Percentiles rank a stretch among this genome's conserved stretches.
Conservation (phyloP, 176 grass and related monocot species). For the Musa troglodytarum region DNA sequence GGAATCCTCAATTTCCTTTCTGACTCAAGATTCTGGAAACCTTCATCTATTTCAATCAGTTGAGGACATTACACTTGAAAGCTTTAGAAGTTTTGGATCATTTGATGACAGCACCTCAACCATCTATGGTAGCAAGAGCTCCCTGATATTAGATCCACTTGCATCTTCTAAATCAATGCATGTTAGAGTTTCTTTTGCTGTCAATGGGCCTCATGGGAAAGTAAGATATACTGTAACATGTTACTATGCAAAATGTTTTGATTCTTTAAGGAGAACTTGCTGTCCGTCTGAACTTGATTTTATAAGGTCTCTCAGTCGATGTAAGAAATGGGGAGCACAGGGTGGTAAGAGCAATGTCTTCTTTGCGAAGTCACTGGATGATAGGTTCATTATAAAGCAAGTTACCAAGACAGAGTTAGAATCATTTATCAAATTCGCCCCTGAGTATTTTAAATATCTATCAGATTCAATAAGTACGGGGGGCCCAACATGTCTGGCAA, state of each 20-base stretch:
- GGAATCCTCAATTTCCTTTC: constrained; percentile 47
- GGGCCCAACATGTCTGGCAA: constrained; percentile 85
- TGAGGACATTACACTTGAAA: constrained; percentile 69
- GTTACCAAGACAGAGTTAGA: constrained; percentile 98
- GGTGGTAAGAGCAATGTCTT: constrained; percentile 98
- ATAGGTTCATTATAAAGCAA: constrained; percentile 99
- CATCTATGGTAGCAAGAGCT: constrained; percentile 40
- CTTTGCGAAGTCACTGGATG: constrained; percentile 95
- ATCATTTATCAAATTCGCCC: constrained; percentile 92
- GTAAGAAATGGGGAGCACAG: constrained; percentile 94
- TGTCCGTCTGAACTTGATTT: constrained; percentile 85
- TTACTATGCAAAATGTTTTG: constrained; percentile 89
- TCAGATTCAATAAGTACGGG: constrained; percentile 81
- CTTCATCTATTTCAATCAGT: constrained; percentile 58
- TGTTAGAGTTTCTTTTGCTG: constrained; percentile 64
- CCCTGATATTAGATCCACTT: constrained; percentile 31
- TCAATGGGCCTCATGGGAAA: constrained; percentile 63
- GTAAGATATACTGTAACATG: constrained; percentile 73
- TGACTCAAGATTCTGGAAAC: constrained; percentile 63
- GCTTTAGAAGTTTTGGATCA: constrained; percentile 30
- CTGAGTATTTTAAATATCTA: constrained; percentile 89
- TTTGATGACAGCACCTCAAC: constrained; percentile 29
- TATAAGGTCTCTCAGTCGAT: constrained; percentile 81
- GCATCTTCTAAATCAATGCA: constrained; percentile 36
- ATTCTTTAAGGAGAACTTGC: constrained; percentile 76